Evolutionary conservation across 2,329 filamentous ascomycete genomes (phyloP).

Genomic region (Xylaria digitata): DNA sequence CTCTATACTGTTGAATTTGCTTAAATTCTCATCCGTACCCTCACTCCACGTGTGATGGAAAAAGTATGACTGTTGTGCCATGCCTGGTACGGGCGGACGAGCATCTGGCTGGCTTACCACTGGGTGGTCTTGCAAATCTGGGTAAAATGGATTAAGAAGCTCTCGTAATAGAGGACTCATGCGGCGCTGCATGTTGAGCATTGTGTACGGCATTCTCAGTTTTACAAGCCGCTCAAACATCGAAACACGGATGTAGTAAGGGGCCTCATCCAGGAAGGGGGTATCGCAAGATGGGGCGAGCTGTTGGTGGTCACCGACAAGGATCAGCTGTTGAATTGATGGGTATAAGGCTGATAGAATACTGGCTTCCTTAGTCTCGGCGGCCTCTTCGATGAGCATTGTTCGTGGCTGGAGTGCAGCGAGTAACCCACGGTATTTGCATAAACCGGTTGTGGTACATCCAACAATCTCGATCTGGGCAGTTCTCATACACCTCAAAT

Average conservation of each 20-base stretch:
- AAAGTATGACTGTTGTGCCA: conserved; percentile 57
- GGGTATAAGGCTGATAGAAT: conserved; percentile 64
- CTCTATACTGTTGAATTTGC: conserved; percentile 76
- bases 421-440: conserved; percentile 80
- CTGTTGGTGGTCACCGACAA: conserved; percentile 84
- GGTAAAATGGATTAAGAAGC: conserved; percentile 62
- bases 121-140: conserved; percentile 57
- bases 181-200: conserved; percentile 74
- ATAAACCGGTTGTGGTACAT: conserved; percentile 81
- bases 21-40: conserved; percentile 69
- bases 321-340: conserved; percentile 64
- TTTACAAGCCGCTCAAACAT: conserved; percentile 83
- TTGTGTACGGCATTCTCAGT: conserved; percentile 71
- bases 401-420: conserved; percentile 73
- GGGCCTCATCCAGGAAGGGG: conserved; percentile 65
- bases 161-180: conserved; percentile 61
- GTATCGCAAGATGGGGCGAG: conserved; percentile 76
- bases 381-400: conserved; percentile 82
- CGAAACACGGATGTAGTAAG: conserved; percentile 77
- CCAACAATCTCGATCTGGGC: conserved; percentile 65
- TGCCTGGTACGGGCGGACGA: conserved; percentile 59
- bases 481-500: conserved; percentile 58
- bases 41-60: conserved; percentile 73
- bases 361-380: conserved; percentile 76
- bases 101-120: conserved; percentile 51